These are phyloP conservation scores for Amanita exitialis DNA, from an alignment of 768 basidiomycete genomes.

Conservation along the genomic window DNA sequence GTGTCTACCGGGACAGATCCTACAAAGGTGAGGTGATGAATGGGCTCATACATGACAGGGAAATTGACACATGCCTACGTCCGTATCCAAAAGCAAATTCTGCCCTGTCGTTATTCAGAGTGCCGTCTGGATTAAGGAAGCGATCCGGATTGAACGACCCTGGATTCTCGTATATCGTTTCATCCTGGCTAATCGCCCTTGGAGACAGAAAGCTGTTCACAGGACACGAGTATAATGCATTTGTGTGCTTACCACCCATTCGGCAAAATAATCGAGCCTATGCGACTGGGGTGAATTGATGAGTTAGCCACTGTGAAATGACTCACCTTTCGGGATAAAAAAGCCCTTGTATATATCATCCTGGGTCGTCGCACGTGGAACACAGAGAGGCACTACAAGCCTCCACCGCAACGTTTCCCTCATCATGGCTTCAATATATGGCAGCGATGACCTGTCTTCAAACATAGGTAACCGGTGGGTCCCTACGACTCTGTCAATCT, in stretches of 20 bases:
- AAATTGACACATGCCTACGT: background rate
- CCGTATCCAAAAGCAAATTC: background rate
- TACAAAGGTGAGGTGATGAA: background rate
- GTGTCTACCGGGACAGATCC: constrained; percentile 16
- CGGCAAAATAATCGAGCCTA: background rate
- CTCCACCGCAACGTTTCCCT: constrained; percentile 4
- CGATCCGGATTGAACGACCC: background rate
- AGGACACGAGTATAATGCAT: background rate
- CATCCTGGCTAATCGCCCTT: background rate
- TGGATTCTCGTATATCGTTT: background rate
- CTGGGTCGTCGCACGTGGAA: background rate
- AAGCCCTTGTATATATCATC: background rate
- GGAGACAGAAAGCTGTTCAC: background rate
- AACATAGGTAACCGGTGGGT: constrained; percentile 3
- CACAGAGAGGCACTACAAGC: background rate
- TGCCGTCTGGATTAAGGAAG: background rate
- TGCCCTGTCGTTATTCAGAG: background rate
- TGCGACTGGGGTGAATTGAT: no score
- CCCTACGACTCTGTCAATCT: constrained; percentile 9
- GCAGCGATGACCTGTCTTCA: constrained; percentile 2
- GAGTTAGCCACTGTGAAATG: background rate
- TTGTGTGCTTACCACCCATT: background rate
- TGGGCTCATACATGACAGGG: background rate
- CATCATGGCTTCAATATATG: constrained; percentile 5
- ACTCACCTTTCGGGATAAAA: background rate